Evolutionary conservation across 805 yeast genomes (phyloP).

Genomic region (Tetrapisispora iriomotensis): DNA sequence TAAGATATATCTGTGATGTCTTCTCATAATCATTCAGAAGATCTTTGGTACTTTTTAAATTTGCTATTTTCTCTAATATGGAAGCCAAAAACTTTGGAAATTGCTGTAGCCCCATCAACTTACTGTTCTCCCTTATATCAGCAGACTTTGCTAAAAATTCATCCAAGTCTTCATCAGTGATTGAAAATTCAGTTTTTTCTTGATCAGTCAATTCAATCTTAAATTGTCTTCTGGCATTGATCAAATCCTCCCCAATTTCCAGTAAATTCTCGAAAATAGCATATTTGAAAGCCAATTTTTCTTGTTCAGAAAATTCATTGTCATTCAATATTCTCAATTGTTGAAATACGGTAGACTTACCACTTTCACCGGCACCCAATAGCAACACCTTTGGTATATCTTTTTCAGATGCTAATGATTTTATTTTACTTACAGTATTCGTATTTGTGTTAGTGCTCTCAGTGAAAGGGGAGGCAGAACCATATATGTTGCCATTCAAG

Average conservation of each 20-base stretch:
- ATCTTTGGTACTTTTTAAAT: constrained; percentile 45
- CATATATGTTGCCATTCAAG: neutral
- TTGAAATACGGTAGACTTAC: constrained; percentile 34
- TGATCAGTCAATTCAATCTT: neutral
- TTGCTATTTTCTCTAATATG: constrained; percentile 36
- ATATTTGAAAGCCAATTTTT: constrained; percentile 58
- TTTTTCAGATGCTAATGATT: neutral
- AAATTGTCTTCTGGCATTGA: constrained; percentile 54
- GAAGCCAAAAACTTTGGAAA: constrained; percentile 36
- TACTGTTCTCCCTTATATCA: constrained; percentile 1
- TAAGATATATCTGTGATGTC: constrained; percentile 63
- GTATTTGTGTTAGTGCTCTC: too few relatives aligned
- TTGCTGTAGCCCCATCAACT: constrained; percentile 3
- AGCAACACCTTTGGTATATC: constrained; percentile 48
- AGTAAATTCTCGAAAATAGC: constrained; percentile 69
- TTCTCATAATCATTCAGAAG: constrained; percentile 41
- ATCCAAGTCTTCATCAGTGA: constrained; percentile 9
- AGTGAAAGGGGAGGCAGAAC: too few relatives aligned
- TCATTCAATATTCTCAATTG: constrained; percentile 29
- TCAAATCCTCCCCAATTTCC: constrained; percentile 64
- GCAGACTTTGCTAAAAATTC: constrained; percentile 5
- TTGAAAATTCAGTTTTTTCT: neutral
- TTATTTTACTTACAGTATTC: neutral
- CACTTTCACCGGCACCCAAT: constrained; percentile 65
- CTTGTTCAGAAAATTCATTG: constrained; percentile 37